Base-by-base conservation (phyloP, 2,329 filamentous ascomycete genomes). In the Cercospora janseana region DNA sequence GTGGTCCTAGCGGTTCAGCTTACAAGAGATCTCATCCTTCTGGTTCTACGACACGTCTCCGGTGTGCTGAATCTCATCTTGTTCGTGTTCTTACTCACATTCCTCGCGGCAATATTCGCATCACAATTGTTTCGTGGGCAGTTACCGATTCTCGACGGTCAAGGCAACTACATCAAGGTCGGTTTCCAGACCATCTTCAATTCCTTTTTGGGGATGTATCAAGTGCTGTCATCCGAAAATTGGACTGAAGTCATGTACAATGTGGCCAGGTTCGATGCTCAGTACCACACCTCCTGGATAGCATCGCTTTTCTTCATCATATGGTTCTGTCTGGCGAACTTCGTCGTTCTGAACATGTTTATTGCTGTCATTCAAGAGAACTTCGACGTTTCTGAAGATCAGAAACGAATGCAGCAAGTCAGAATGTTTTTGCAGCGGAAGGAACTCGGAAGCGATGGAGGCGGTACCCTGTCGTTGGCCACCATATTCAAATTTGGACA, bases 311-410 rank as follows among this genome's bases (percentile, higher is more conserved):
- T 98, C 62, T 79, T 95, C 60, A 88, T 96, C 56, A 79, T 91
- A 59, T 98, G 93, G 93, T 97, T 95, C 70, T 93, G 95, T 50
- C 79, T 98, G 34, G 80, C 90, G 4, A 96, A 94, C 69, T 92
- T 97, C 67, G 95, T 98, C 72, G 81, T 97, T 55, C 74, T 98
- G 74, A 98, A 97, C 66, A 98, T 98, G 93, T 98, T 98, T 76
- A 97, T 98, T 87, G 93, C 93, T 77, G 93, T 98, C 72, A 98
- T 98, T 59, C 93, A 98, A 69, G 93, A 98, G 67, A 98, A 95
- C 65, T 98, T 98, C 67, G 93, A 98, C 71, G 90, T 98, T 20
- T 95, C 91, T 3, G 93, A 98, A 68, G 94, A 98, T 66, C 91
- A 97, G 69, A 98, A 98, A 72, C 89, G 94, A 15, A 73, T 97